phyloP scores from a whole-genome alignment of 352 stramenopile species.

The Chrysophaeum taylorii region DNA sequence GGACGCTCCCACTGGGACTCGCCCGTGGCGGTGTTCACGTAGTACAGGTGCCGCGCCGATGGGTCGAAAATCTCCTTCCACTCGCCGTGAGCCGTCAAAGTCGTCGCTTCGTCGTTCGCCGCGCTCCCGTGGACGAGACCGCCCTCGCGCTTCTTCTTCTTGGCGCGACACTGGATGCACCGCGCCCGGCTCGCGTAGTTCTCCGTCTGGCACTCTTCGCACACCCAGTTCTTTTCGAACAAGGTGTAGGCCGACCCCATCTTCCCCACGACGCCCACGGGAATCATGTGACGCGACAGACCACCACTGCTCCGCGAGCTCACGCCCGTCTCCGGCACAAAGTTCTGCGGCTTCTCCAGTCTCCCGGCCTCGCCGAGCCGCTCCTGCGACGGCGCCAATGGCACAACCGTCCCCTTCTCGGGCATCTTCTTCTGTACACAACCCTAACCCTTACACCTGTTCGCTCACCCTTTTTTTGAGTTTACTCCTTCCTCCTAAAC shows the following conservation, averaged over 20 bases:
- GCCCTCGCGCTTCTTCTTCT: slow-evolving; percentile 41
- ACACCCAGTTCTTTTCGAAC: slow-evolving; percentile 58
- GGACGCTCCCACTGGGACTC: slow-evolving; percentile 75
- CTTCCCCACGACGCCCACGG: slow-evolving; percentile 8
- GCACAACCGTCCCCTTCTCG: slow-evolving; percentile 10
- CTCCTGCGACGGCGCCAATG: background rate
- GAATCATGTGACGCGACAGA: slow-evolving; percentile 2
- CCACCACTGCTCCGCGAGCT: background rate
- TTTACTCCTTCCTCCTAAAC: too few species aligned
- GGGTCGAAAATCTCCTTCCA: slow-evolving; percentile 80
- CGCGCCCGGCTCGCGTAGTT: slow-evolving; percentile 64
- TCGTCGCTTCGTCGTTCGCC: slow-evolving; percentile 41
- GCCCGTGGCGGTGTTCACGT: slow-evolving; percentile 75
- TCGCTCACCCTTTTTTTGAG: too few species aligned
- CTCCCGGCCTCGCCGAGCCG: background rate
- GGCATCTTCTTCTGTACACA: too few species aligned
- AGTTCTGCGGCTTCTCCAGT: slow-evolving; percentile 13
- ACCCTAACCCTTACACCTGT: too few species aligned
- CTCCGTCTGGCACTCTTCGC: slow-evolving; percentile 59
- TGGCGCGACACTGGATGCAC: slow-evolving; percentile 63
- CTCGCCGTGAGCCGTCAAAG: slow-evolving; percentile 41
- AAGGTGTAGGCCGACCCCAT: background rate
- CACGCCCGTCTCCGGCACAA: background rate
- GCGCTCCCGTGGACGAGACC: background rate
- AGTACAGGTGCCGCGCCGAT: slow-evolving; percentile 76